A percentile compares a stretch with the other conserved stretches of the same genome.
Conservation (phyloP, 2,329 filamentous ascomycete species). For the Plectosphaerella sp. region DNA sequence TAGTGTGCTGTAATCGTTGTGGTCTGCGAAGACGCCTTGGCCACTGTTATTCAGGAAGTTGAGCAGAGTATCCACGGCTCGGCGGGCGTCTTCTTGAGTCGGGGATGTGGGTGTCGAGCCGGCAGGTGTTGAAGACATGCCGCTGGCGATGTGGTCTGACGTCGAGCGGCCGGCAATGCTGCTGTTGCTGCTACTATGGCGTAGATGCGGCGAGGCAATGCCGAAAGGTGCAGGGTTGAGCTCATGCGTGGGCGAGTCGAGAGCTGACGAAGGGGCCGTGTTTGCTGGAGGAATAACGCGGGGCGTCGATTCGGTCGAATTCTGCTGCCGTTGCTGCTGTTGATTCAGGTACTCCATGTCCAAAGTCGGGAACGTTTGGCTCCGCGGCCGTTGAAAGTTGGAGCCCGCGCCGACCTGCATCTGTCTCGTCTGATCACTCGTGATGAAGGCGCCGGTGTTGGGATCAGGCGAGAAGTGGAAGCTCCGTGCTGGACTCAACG, state of each 20-base stretch:
- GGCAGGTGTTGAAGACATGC: conserved; percentile 33
- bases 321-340: conserved; percentile 2
- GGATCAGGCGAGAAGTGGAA: conserved; percentile 74
- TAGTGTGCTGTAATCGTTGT: conserved; percentile 72
- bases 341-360: conserved; percentile 56
- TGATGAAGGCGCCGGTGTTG: conserved; percentile 59
- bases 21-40: conserved; percentile 62
- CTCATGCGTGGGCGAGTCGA: conserved; percentile 48
- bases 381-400: conserved; percentile 71
- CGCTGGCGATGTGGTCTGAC: conserved; percentile 23
- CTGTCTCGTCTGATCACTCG: conserved; percentile 31
- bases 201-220: conserved; percentile 35
- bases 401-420: conserved; percentile 29
- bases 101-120: conserved; percentile 61
- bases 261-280: conserved; percentile 44
- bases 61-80: conserved; percentile 76
- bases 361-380: conserved; percentile 78
- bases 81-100: conserved; percentile 79
- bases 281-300: conserved; percentile 41
- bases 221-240: conserved; percentile 34
- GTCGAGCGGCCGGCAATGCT: conserved; percentile 37
- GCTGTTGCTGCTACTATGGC: conserved; percentile 46
- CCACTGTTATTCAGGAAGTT: conserved; percentile 74
- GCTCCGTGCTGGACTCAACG: conserved; percentile 65
- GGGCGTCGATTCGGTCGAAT: conserved; percentile 39